Conservation (phyloP, 176 grass and related monocot genomes). For the Rhynchospora tenuis region DNA sequence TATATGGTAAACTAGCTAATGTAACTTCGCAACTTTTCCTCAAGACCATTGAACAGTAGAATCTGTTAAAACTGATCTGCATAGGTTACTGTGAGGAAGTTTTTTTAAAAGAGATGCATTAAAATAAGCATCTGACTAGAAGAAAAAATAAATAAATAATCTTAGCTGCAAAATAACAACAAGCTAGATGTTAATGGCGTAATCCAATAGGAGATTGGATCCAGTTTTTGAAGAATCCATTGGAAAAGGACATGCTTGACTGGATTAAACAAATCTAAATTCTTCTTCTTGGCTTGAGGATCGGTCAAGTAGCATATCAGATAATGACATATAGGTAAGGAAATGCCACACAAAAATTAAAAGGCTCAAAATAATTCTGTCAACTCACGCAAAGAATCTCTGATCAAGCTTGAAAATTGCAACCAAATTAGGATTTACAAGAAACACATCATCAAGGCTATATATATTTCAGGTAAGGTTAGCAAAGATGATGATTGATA, state of each 20-base stretch:
- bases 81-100: no score
- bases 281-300: neutral
- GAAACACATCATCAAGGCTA: neutral
- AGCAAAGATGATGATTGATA: neutral
- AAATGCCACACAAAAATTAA: neutral
- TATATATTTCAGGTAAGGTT: no score
- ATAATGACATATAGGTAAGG: neutral
- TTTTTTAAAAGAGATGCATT: neutral
- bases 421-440: neutral
- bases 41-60: neutral
- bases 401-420: constrained; percentile 7
- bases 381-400: neutral
- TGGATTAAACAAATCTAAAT: neutral
- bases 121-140: no score
- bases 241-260: neutral
- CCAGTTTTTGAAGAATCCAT: neutral
- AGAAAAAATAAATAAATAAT: neutral
- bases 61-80: no score
- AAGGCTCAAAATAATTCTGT: neutral
- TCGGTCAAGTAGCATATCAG: neutral
- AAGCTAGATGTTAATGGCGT: neutral
- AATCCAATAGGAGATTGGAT: neutral
- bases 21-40: neutral
- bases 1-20: neutral
- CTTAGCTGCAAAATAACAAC: neutral